Evolutionary conservation across 306 rosid species (phyloP).

Genomic region (Elaeagnus macrophylla): DNA sequence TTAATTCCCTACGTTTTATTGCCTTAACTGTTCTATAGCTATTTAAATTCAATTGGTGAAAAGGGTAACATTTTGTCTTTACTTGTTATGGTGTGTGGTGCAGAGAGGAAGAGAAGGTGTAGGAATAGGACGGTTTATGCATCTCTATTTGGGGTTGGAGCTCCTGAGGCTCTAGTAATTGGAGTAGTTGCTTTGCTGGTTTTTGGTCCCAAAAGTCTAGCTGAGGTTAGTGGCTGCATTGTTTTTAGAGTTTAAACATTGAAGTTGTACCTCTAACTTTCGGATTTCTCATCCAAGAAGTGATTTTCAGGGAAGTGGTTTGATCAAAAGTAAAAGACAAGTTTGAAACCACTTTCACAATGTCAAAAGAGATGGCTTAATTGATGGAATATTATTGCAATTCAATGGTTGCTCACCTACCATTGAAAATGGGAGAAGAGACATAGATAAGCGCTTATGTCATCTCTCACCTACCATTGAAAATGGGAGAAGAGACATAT

Average conservation of each 20-base stretch:
- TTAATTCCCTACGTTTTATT: background rate
- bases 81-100: conserved; percentile 13
- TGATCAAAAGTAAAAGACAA: too few relatives aligned
- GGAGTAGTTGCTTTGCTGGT: conserved; percentile 98
- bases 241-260: background rate
- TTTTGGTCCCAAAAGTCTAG: conserved; percentile 98
- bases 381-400: too few relatives aligned
- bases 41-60: conserved; percentile 9
- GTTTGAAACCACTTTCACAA: too few relatives aligned
- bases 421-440: too few relatives aligned
- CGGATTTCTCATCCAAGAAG: too few relatives aligned
- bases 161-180: conserved; percentile 96
- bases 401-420: too few relatives aligned
- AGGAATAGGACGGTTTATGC: conserved; percentile 73
- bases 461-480: too few relatives aligned
- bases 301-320: too few relatives aligned
- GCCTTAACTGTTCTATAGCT: conserved; percentile 2
- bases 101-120: conserved; percentile 48
- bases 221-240: conserved; percentile 63
- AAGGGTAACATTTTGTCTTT: background rate
- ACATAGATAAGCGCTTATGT: too few relatives aligned
- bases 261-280: too few relatives aligned
- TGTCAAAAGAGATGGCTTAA: too few relatives aligned
- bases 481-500: too few relatives aligned
- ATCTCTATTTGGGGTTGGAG: conserved; percentile 98